Evolutionary conservation across 192 early-diverging fungal genomes (phyloP).

Genomic region (Phlyctochytrium arcticum): DNA sequence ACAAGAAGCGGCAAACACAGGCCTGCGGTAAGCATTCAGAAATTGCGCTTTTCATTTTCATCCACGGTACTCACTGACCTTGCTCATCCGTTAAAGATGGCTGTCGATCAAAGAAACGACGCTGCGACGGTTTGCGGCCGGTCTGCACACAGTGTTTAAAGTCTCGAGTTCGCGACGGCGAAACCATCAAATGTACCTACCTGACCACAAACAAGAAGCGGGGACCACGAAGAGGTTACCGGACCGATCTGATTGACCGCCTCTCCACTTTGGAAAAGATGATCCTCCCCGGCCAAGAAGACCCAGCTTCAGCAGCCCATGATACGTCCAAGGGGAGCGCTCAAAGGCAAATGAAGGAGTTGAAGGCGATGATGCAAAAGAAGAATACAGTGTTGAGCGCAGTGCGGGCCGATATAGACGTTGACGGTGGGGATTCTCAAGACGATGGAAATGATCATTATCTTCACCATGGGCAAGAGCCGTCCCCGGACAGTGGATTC

Average conservation of each 20-base stretch:
- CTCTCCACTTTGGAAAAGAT: neutral
- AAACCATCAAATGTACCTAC: slow-evolving; percentile 11
- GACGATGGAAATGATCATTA: too few species aligned
- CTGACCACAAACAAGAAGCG: slow-evolving; percentile 8
- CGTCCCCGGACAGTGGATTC: neutral
- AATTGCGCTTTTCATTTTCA: neutral
- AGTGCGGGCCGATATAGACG: neutral
- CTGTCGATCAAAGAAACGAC: slow-evolving; percentile 32
- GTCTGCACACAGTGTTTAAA: slow-evolving; percentile 34
- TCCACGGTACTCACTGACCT: neutral
- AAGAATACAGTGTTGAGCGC: neutral
- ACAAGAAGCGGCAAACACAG: neutral
- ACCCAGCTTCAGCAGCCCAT: too few species aligned
- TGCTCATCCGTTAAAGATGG: slow-evolving; percentile 9
- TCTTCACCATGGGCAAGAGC: too few species aligned
- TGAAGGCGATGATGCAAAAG: neutral
- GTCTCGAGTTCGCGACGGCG: slow-evolving; percentile 8
- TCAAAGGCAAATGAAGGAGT: neutral
- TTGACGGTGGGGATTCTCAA: neutral
- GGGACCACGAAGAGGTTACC: neutral
- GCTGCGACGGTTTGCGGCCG: slow-evolving; percentile 36
- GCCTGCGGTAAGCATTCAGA: neutral
- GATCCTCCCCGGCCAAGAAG: neutral
- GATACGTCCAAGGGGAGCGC: neutral
- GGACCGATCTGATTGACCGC: neutral